Conservation (phyloP, 768 basidiomycete species). For the Rhizopogon vinicolor region DNA sequence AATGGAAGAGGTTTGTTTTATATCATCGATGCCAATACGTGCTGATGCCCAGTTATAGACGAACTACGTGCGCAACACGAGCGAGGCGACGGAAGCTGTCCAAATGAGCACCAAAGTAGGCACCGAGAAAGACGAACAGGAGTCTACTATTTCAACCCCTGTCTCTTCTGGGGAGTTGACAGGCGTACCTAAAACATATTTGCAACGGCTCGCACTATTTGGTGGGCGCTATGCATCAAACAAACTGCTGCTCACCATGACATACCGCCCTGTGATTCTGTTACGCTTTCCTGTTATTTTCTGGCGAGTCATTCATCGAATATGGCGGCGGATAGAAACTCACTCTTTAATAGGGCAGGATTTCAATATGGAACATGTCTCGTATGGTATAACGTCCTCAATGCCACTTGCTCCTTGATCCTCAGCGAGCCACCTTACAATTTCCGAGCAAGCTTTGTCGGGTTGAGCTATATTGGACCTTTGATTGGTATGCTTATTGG, state of each 20-base stretch:
- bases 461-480: slow-evolving; percentile 16
- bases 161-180: slow-evolving; percentile 5
- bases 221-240: slow-evolving; percentile 13
- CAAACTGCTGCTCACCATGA: slow-evolving; percentile 14
- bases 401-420: slow-evolving; percentile 16
- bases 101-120: neutral
- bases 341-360: slow-evolving; percentile 9
- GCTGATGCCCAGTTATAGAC: slow-evolving; percentile 5
- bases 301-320: slow-evolving; percentile 3
- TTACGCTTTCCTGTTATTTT: slow-evolving; percentile 17
- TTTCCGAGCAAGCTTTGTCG: slow-evolving; percentile 17
- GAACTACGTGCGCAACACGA: slow-evolving; percentile 11
- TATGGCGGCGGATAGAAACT: neutral
- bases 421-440: slow-evolving; percentile 16
- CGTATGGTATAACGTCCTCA: slow-evolving; percentile 20
- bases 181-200: slow-evolving; percentile 10
- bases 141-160: slow-evolving; percentile 4
- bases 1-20: slow-evolving; percentile 15
- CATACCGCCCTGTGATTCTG: slow-evolving; percentile 13
- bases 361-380: slow-evolving; percentile 18
- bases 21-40: neutral
- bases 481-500: slow-evolving; percentile 16
- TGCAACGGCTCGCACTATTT: slow-evolving; percentile 11
- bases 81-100: slow-evolving; percentile 11
- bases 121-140: slow-evolving; percentile 8